Evolutionary conservation across 1,139 yeast genomes (phyloP), one percentile per base, ranked within the genome.

Genomic region (Blastobotrys capitulatus): DNA sequence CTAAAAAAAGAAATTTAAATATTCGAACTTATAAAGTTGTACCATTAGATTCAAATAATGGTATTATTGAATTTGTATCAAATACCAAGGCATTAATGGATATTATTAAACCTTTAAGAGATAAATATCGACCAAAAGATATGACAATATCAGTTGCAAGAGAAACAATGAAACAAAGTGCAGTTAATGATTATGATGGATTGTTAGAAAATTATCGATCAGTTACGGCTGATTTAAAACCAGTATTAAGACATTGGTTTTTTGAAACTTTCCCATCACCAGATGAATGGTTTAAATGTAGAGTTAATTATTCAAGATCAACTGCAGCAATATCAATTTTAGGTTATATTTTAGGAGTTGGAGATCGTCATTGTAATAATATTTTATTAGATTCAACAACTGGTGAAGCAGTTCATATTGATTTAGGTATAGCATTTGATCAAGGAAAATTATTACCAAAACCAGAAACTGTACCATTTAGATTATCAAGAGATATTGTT

Each of bases 321-420:
- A 74, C 87, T 3, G 97, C 97, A 0, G 79, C 89, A 0, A 78
- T 85, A 1, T 89, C 97, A 0, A 86, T 94, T 47, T 82, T 89
- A 19, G 98, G 98, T 0, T 77, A 86, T 63, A 74, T 90, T 10
- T 70, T 94, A 31, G 99, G 99, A 0, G 73, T 94, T 12, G 99
- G 99, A 1, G 99, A 94, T 64, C 74, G 99, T 25, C 99, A 94
- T 66, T 80, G 95, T 62, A 88, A 88, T 64, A 94, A 94, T 63
- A 84, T 94, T 40, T 68, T 94, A 51, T 63, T 94, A n/a, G 97
- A 94, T 63, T 73, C 75, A 47, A 63, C 63, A 15, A 76, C 86
- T 0, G 98, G 98, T 0, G 97, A 90, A 57, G 95, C 96, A 0
- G 82, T 94, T 27, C 98, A 94, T 65, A 94, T 94, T 60, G 99